These are phyloP conservation scores for Rhodofomes roseus DNA, from an alignment of 1,284 basidiomycete genomes.

Conservation along the genomic window DNA sequence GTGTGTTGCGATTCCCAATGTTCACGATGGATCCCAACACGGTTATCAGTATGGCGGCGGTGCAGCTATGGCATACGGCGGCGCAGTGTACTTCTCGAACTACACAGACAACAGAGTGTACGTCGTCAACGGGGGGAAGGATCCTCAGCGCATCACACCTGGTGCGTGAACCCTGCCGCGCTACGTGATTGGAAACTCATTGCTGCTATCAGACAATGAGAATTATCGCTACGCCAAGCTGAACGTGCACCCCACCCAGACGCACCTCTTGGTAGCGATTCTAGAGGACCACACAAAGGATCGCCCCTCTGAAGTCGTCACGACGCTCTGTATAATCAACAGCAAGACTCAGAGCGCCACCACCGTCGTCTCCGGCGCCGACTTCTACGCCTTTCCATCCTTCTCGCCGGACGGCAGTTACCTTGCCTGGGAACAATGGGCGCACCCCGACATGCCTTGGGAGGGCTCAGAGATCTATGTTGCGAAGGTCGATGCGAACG, in stretches of 20 bases:
- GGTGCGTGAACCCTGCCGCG: constrained; percentile 33
- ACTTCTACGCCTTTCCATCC: constrained; percentile 62
- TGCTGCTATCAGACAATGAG: constrained; percentile 35
- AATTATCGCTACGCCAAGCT: constrained; percentile 58
- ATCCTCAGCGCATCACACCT: constrained; percentile 57
- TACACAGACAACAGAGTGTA: constrained; percentile 50
- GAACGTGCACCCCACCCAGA: constrained; percentile 41
- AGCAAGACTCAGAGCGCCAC: constrained; percentile 37
- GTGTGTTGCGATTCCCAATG: neutral
- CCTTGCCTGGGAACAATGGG: constrained; percentile 72
- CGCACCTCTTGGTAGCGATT: constrained; percentile 48
- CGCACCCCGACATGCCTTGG: constrained; percentile 82
- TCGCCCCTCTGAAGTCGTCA: constrained; percentile 50
- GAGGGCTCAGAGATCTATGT: constrained; percentile 62
- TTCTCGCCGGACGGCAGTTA: constrained; percentile 68
- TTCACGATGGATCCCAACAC: neutral
- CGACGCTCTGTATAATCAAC: constrained; percentile 55
- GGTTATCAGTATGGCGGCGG: constrained; percentile 38
- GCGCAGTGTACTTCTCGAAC: constrained; percentile 55
- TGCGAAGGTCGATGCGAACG: constrained; percentile 34
- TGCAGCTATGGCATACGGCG: constrained; percentile 45
- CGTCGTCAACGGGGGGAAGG: constrained; percentile 29
- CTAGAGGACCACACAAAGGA: constrained; percentile 69
- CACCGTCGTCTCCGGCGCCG: constrained; percentile 49
- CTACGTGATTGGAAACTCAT: neutral